Evolutionary conservation across 495 filamentous ascomycete species (phyloP), one percentile per base, ranked within the genome.

Genomic region (Penicillium chermesinum): DNA sequence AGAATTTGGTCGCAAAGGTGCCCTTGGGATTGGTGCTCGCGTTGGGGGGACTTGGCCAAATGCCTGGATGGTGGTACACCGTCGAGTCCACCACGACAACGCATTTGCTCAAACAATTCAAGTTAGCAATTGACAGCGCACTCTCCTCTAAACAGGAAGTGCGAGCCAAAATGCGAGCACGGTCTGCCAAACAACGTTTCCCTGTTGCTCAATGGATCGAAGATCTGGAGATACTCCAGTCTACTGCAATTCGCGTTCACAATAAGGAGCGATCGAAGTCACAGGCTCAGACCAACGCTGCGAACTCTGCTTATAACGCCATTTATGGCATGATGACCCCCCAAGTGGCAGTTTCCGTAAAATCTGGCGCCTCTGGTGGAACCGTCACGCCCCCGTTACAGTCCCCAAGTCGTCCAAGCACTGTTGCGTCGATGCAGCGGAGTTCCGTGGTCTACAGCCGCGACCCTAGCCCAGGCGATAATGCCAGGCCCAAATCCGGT

Each of bases 1-100:
- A 37, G 86, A 89, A 57, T 89, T 89, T 53, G 86, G 86, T 19
- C 74, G 86, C 18, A 88, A 89, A 61, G 86, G 86, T 35, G 86
- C 86, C 12, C 72, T 89, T 13, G 85, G 86, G 42, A 83, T 89
- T 44, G 86, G 86, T 16, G 81, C 84, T 27, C 64, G 76, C 41
- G 75, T 79, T n/a, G 75, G 75, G 45, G n/a, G 86, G 86, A 19
- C 72, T 89, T 22, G 86, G 86, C 2, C 82, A 87, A 52, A 88
- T 88, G 84, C 86, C 86, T n/a, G 85, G 86, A 30, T 88, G 74
- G 83, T 71, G 84, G 84, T 64, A 88, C 75, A 50, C 76, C 68
- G 65, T 85, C 46, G 86, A 90, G 63, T 86, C 82, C 0, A 85
- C 76, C 9, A 81, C 82, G 2, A 84, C 84, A 1, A 76, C 75